A percentile compares a stretch with the other conserved stretches of the same genome.
These are phyloP conservation scores for Didymella lethalis DNA, from an alignment of 2,329 filamentous ascomycete species.

Conservation along the genomic window DNA sequence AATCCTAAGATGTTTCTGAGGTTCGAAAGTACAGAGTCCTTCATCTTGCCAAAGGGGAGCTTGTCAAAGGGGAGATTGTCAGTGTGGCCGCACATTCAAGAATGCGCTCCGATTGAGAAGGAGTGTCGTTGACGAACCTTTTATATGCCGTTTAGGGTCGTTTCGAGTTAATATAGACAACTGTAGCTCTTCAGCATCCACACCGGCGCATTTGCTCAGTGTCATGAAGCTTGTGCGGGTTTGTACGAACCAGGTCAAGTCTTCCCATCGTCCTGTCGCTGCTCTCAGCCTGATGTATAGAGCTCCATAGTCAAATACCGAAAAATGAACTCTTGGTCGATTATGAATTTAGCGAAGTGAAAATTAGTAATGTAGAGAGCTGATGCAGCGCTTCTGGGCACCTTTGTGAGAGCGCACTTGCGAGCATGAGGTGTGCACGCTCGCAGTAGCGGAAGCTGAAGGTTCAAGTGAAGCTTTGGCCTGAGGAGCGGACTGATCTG, in stretches of 20 bases:
- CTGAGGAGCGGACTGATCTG: background rate
- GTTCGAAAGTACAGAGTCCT: background rate
- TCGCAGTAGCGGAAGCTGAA: background rate
- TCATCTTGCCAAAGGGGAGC: too few relatives aligned
- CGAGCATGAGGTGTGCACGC: background rate
- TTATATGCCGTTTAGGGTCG: too few relatives aligned
- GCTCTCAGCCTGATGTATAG: background rate
- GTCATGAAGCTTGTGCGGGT: background rate
- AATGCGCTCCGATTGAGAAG: too few relatives aligned
- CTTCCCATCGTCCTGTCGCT: background rate
- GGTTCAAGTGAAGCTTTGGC: background rate
- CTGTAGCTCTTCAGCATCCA: too few relatives aligned
- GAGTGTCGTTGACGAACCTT: too few relatives aligned
- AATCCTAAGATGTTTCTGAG: background rate
- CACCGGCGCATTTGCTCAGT: too few relatives aligned
- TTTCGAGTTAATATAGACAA: too few relatives aligned
- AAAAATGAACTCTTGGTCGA: background rate
- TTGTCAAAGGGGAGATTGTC: too few relatives aligned
- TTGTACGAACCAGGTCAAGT: background rate
- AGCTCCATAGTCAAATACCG: background rate
- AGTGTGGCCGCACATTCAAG: too few relatives aligned
- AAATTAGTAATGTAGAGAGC: background rate
- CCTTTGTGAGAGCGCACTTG: background rate
- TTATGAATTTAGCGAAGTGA: background rate
- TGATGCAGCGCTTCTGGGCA: background rate